A percentile compares a stretch with the other conserved stretches of the same genome.
phyloP scores from a whole-genome alignment of 768 basidiomycete genomes.

The Tephrocybe rancida region DNA sequence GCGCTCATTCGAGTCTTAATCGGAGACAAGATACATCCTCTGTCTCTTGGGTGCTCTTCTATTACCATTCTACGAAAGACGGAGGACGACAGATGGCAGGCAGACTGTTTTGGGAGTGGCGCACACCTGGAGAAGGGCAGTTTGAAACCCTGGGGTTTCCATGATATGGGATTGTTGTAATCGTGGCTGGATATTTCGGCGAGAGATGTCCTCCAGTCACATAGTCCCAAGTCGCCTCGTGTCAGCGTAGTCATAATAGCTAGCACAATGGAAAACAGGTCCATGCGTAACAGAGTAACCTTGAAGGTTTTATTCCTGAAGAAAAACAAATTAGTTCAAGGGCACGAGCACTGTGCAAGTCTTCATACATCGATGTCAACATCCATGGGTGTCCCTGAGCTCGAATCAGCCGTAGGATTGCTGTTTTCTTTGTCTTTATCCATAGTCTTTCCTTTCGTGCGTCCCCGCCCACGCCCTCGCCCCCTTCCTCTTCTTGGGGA shows the following conservation, averaged over 20 bases:
- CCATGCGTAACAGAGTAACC: no score
- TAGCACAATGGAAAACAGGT: no score
- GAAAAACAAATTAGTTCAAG: not conserved
- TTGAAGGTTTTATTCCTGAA: not conserved
- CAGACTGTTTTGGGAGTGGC: not conserved
- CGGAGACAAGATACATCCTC: not conserved
- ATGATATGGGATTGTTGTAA: not conserved
- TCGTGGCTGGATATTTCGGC: no score
- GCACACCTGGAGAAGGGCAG: not conserved
- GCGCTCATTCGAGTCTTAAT: not conserved
- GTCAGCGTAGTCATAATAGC: no score
- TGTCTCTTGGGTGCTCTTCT: not conserved
- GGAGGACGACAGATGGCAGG: not conserved
- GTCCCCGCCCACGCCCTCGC: conserved; percentile 31
- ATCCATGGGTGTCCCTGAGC: conserved; percentile 16
- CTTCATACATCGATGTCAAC: conserved; percentile 15
- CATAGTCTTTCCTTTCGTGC: conserved; percentile 31
- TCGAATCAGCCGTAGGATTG: conserved; percentile 20
- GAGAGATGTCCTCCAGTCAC: no score
- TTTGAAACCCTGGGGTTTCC: not conserved
- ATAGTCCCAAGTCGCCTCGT: no score
- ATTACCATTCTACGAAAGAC: conserved; percentile 4
- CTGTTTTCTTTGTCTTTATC: conserved; percentile 32
- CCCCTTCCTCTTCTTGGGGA: conserved; percentile 34
- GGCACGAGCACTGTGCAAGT: not conserved